These are phyloP conservation scores for Fusarium verticillioides DNA, from an alignment of 2,329 filamentous ascomycete genomes.

Conservation along the genomic window DNA sequence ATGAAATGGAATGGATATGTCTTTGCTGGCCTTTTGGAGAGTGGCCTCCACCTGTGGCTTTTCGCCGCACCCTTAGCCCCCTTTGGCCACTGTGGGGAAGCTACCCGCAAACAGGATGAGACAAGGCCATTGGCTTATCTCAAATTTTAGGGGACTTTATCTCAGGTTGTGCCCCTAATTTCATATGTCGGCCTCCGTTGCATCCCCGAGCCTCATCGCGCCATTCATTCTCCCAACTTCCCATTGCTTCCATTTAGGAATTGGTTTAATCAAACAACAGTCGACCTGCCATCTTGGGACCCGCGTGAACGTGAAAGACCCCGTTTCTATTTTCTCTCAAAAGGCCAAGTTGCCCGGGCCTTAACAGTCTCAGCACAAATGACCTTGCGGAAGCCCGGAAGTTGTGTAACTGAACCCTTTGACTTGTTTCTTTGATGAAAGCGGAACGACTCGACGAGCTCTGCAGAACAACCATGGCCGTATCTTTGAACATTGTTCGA, in stretches of 20 bases:
- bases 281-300: constrained; percentile 2
- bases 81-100: constrained; percentile 41
- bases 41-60: constrained; percentile 31
- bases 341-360: background rate
- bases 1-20: constrained; percentile 36
- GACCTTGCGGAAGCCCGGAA: background rate
- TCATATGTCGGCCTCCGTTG: constrained; percentile 15
- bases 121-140: constrained; percentile 20
- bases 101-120: background rate
- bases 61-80: constrained; percentile 34
- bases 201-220: constrained; percentile 29
- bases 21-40: constrained; percentile 46
- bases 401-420: constrained; percentile 1
- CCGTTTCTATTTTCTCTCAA: constrained; percentile 1
- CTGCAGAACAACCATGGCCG: background rate
- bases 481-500: constrained; percentile 1
- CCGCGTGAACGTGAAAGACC: background rate
- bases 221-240: constrained; percentile 40
- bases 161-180: constrained; percentile 15
- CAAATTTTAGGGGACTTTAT: constrained; percentile 29
- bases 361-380: background rate
- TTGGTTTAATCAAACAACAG: constrained; percentile 13
- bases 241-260: constrained; percentile 30
- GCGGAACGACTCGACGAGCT: background rate
- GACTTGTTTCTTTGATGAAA: constrained; percentile 1